Conservation (phyloP, 225 moss, liverwort and hornwort genomes). For the Ulota crispa region DNA sequence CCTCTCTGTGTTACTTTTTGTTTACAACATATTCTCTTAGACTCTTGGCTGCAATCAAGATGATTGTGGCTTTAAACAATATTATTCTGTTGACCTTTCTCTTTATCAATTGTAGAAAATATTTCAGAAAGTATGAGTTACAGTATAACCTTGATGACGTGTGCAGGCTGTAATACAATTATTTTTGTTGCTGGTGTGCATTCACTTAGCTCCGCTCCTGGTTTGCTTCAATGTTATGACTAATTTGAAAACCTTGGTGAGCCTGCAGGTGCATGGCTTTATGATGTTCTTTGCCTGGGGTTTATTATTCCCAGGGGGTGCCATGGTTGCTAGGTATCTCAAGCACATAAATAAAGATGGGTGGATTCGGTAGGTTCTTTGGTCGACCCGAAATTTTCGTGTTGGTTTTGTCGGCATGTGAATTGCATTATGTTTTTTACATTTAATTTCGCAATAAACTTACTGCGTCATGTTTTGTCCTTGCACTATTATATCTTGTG, state of each 20-base stretch:
- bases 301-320: constrained; percentile 84
- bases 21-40: not conserved
- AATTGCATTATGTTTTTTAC: not conserved
- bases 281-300: constrained; percentile 99
- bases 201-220: not conserved
- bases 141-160: not conserved
- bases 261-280: constrained; percentile 83
- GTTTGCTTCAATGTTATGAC: not conserved
- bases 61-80: not conserved
- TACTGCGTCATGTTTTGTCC: not conserved
- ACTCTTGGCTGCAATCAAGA: not conserved
- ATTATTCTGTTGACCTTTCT: not conserved
- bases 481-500: constrained; percentile 6
- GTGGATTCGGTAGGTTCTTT: constrained; percentile 63
- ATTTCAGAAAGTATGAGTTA: not conserved
- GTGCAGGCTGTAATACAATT: constrained; percentile 6
- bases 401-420: not conserved
- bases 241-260: constrained; percentile 23
- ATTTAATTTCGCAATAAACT: not conserved
- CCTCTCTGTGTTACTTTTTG: not conserved
- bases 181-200: not conserved
- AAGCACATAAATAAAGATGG: constrained; percentile 88
- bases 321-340: constrained; percentile 86
- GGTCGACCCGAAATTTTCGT: constrained; percentile 9
- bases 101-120: not conserved